Evolutionary conservation across 768 basidiomycete genomes (phyloP), one percentile per base, ranked within the genome.

Genomic region (Hemileccinum impolitum): DNA sequence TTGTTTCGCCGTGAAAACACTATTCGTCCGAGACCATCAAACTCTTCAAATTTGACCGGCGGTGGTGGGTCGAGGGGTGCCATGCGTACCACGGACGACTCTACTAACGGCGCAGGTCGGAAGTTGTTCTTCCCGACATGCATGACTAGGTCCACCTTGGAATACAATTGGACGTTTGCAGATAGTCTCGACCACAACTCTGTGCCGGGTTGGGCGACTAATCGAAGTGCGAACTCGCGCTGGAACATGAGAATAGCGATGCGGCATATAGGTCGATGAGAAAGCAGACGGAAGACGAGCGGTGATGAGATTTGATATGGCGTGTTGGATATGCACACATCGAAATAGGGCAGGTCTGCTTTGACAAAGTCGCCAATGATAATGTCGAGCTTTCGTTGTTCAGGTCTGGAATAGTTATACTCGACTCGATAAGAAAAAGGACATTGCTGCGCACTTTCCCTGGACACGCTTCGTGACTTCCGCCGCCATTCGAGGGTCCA

Each of bases 201-300:
- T 3, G 90, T 84, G 8, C 84, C 84, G 0, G 96, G 93, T 19
- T 80, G 76, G 4, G 95, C 95, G 36, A 90, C 84, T 11, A 99
- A 80, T 2, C 96, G 87, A 52, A 94, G 76, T 0, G 96, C 96
- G 62, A 99, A 99, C 70, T 99, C 96, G 48, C 94, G 87, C 72
- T 99, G 96, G 74, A 99, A 99, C 96, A 99, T 99, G 72, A 99
- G 88, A 53, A 99, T 92, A 30, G 93, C 91, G 49, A 89, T 82
- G 21, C 95, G 91, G 66, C 90, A 92, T 38, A 97, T 75, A 0
- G 96, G 96, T 2, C 96, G 88, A 61, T 97, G 94, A 3, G 96
- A 98, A 42, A 98, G 84, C 30, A 99, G 81, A 51, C 91, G 90
- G 78, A 99, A 99, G 47, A 97, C 87, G 43, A 99, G 85, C 6